phyloP scores from a whole-genome alignment of 257 asterid genomes.

The Thymus quinquecostatus region DNA sequence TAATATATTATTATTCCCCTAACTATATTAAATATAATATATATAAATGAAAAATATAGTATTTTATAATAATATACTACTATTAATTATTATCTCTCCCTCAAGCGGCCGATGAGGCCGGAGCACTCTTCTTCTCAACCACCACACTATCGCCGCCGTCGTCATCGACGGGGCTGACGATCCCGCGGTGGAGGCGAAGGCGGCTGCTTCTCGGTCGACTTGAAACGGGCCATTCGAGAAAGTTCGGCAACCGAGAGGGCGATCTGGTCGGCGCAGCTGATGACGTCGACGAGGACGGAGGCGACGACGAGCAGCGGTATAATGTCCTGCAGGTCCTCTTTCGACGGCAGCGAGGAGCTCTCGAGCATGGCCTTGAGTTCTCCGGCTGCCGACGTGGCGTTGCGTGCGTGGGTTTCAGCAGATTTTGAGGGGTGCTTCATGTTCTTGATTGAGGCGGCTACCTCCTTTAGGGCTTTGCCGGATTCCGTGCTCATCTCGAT shows the following conservation, averaged over 20 bases:
- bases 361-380: conserved; percentile 40
- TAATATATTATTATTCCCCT: neutral
- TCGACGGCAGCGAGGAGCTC: conserved; percentile 20
- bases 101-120: no score
- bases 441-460: conserved; percentile 48
- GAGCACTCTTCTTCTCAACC: conserved; percentile 31
- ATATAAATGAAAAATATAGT: no score
- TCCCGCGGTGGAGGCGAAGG: conserved; percentile 39
- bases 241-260: conserved; percentile 47
- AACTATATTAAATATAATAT: neutral
- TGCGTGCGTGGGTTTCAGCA: conserved; percentile 31
- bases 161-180: conserved; percentile 46
- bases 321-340: conserved; percentile 41
- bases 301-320: conserved; percentile 53
- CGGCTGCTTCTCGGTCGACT: conserved; percentile 32
- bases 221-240: conserved; percentile 51
- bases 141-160: conserved; percentile 28
- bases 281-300: conserved; percentile 54
- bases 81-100: no score
- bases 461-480: conserved; percentile 47
- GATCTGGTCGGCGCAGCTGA: conserved; percentile 46
- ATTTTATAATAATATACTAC: no score
- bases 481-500: conserved; percentile 53
- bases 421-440: conserved; percentile 41
- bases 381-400: conserved; percentile 41